These are phyloP conservation scores for Apiospora aurea DNA, from an alignment of 2,329 filamentous ascomycete species.

Conservation along the genomic window DNA sequence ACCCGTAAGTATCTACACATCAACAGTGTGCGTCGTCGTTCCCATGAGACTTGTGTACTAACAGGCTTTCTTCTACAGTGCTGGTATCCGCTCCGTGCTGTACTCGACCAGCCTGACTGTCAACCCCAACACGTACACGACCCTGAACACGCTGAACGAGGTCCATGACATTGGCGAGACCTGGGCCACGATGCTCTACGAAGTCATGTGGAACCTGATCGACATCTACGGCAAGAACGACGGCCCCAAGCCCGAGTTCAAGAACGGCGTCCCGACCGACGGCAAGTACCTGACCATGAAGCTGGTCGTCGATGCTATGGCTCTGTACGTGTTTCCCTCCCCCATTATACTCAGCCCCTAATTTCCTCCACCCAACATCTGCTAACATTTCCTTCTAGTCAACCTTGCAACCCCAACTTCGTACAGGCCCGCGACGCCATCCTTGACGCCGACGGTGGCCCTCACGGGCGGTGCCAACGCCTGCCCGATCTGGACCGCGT, in stretches of 20 bases:
- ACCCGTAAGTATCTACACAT: conserved; percentile 27
- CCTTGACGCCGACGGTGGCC: conserved; percentile 54
- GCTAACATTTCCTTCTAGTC: conserved; percentile 34
- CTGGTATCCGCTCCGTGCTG: conserved; percentile 52
- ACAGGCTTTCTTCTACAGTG: neutral
- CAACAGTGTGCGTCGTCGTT: no score
- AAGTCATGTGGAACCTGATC: conserved; percentile 60
- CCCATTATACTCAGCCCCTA: neutral
- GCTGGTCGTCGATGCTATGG: conserved; percentile 56
- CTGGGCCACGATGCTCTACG: conserved; percentile 59
- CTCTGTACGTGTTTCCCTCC: conserved; percentile 42
- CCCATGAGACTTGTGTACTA: no score
- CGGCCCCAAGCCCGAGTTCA: conserved; percentile 46
- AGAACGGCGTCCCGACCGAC: conserved; percentile 53
- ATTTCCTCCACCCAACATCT: conserved; percentile 18
- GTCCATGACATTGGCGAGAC: conserved; percentile 55
- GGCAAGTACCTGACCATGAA: conserved; percentile 57
- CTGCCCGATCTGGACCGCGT: conserved; percentile 57
- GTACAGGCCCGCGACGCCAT: conserved; percentile 56
- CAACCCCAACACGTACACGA: conserved; percentile 55
- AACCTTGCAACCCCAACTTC: conserved; percentile 59
- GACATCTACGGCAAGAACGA: conserved; percentile 58
- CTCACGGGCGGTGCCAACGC: conserved; percentile 55
- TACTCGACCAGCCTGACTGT: conserved; percentile 53
- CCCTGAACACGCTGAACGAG: conserved; percentile 45